Evolutionary conservation across 139 green algal species (phyloP).

Genomic region (Asterochloris erici): DNA sequence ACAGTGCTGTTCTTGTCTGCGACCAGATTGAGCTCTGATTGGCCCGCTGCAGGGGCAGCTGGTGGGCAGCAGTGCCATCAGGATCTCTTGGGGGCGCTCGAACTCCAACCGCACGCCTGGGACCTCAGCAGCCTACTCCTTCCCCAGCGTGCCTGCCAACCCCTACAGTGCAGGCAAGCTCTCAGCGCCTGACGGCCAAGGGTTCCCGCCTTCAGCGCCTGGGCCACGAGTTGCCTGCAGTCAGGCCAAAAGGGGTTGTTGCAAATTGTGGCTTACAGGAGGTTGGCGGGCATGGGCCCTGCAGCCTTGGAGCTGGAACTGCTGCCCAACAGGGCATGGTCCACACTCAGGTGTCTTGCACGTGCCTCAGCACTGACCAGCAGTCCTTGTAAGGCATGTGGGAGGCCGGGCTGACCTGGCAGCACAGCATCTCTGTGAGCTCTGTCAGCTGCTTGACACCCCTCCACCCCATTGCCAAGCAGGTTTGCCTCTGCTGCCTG

Average conservation of each 20-base stretch:
- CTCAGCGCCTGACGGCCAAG: not conserved
- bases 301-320: not conserved
- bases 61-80: conserved; percentile 50
- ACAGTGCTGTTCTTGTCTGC: too few species aligned
- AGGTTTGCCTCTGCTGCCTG: too few species aligned
- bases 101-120: conserved; percentile 29
- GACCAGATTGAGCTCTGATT: not conserved
- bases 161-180: not conserved
- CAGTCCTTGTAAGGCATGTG: too few species aligned
- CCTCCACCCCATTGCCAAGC: too few species aligned
- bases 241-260: not conserved
- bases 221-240: conserved; percentile 19
- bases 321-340: not conserved
- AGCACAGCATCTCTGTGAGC: too few species aligned
- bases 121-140: not conserved
- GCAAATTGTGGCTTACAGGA: too few species aligned
- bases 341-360: not conserved
- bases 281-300: too few species aligned
- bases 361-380: too few species aligned
- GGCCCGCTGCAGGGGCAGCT: conserved; percentile 27
- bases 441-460: too few species aligned
- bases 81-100: conserved; percentile 69
- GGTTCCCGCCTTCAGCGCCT: not conserved
- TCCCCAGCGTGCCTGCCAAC: not conserved
- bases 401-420: too few species aligned